Evolutionary conservation across 345 rosid species (phyloP).

Genomic region (Camelina laxa): DNA sequence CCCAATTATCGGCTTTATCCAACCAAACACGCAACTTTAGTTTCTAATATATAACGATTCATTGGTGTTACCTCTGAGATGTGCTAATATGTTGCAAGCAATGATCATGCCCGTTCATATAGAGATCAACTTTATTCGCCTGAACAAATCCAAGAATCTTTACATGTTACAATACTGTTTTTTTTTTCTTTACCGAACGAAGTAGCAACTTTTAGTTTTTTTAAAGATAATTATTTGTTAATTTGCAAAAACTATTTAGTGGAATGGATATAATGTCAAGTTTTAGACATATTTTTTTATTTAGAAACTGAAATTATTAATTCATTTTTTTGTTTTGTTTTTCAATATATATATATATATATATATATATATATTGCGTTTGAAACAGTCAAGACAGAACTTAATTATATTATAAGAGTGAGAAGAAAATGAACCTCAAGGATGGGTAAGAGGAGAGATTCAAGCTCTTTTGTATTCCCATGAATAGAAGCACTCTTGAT

Average conservation of each 20-base stretch:
- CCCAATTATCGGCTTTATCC: background rate
- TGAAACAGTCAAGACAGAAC: background rate
- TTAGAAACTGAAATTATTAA: no score
- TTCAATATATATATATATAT: no score
- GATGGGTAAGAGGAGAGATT: slow-evolving; percentile 52
- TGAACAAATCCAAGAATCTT: slow-evolving; percentile 21
- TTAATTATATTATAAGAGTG: background rate
- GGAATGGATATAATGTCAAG: background rate
- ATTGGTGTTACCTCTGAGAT: slow-evolving; percentile 43
- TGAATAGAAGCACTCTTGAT: slow-evolving; percentile 61
- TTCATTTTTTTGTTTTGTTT: no score
- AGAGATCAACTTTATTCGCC: slow-evolving; percentile 55
- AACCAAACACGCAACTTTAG: background rate
- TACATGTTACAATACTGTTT: background rate
- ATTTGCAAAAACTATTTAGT: background rate
- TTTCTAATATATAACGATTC: background rate
- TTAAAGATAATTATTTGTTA: background rate
- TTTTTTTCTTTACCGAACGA: background rate
- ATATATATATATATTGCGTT: no score
- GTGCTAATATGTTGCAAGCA: slow-evolving; percentile 60
- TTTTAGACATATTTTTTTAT: background rate
- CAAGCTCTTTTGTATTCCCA: slow-evolving; percentile 61
- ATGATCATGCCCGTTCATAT: slow-evolving; percentile 67
- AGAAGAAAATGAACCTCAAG: slow-evolving; percentile 46
- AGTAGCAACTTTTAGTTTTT: background rate